Evolutionary conservation across 345 rosid genomes (phyloP).

Genomic region (Syzygium jambos): DNA sequence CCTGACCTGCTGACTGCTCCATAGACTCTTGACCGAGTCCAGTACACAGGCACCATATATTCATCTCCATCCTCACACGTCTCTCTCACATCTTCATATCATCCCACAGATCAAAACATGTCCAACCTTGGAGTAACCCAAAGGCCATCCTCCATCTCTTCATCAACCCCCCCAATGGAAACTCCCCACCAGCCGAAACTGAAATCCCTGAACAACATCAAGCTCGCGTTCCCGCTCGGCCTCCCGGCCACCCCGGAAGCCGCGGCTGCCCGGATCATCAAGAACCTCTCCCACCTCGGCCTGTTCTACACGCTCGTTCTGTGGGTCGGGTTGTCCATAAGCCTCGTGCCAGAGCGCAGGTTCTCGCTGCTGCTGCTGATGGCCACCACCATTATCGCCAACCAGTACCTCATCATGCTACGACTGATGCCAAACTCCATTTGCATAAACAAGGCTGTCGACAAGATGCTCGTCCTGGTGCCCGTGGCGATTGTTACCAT

Average conservation of each 20-base stretch:
- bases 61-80: background rate
- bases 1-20: background rate
- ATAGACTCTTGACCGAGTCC: background rate
- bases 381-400: conserved; percentile 5
- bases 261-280: conserved; percentile 2
- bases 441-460: background rate
- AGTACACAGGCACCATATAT: background rate
- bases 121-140: background rate
- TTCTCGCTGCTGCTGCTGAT: conserved; percentile 8
- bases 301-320: conserved; percentile 11
- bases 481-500: background rate
- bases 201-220: background rate
- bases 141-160: background rate
- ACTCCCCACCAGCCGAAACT: background rate
- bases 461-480: conserved; percentile 9
- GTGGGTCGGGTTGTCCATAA: conserved; percentile 15
- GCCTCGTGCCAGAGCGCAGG: conserved; percentile 10
- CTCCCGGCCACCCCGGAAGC: conserved; percentile 8
- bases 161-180: background rate
- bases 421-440: conserved; percentile 1
- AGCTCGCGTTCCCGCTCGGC: background rate
- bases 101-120: background rate
- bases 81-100: background rate
- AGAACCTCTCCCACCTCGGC: conserved; percentile 8
- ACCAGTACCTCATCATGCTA: conserved; percentile 2